Evolutionary conservation across 176 grass and related monocot species (phyloP).

Genomic region (Aechmea fasciata): DNA sequence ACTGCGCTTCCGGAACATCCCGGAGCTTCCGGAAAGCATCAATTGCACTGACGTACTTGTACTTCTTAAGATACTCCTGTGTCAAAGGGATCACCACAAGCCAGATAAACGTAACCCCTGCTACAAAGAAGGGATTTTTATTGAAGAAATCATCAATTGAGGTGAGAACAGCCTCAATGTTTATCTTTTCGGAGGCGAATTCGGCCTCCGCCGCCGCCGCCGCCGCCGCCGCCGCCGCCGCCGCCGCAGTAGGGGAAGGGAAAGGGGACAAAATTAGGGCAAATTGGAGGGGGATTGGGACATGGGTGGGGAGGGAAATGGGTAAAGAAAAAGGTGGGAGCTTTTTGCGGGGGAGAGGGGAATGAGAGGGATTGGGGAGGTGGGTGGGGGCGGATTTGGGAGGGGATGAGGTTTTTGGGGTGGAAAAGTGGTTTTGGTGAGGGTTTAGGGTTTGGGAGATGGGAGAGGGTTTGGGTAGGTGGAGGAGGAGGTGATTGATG

Average conservation of each 20-base stretch:
- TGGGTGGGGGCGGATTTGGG: slow-evolving; percentile 12
- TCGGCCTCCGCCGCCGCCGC: slow-evolving; percentile 21
- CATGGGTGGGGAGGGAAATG: background rate
- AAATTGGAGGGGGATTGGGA: slow-evolving; percentile 20
- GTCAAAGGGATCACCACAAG: slow-evolving; percentile 63
- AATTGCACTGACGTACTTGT: slow-evolving; percentile 62
- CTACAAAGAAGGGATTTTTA: slow-evolving; percentile 80
- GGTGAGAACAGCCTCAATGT: slow-evolving; percentile 54
- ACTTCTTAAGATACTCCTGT: slow-evolving; percentile 75
- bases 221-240: slow-evolving; percentile 16
- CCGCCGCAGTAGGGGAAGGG: slow-evolving; percentile 18
- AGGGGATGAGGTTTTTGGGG: slow-evolving; percentile 5
- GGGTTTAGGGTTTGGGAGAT: slow-evolving; percentile 1
- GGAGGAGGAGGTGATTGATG: background rate
- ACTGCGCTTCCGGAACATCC: slow-evolving; percentile 56
- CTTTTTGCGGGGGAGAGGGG: slow-evolving; percentile 14
- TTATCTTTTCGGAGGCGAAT: slow-evolving; percentile 50
- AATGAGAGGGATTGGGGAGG: slow-evolving; percentile 28
- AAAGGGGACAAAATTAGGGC: slow-evolving; percentile 23
- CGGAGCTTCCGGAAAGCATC: slow-evolving; percentile 82
- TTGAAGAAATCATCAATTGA: slow-evolving; percentile 87
- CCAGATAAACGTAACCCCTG: slow-evolving; percentile 68
- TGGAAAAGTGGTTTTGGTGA: slow-evolving; percentile 2
- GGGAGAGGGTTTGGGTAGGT: background rate
- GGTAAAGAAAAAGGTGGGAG: background rate